Base-by-base conservation (phyloP, 2,329 filamentous ascomycete species). In the Polytolypa hystricis region DNA sequence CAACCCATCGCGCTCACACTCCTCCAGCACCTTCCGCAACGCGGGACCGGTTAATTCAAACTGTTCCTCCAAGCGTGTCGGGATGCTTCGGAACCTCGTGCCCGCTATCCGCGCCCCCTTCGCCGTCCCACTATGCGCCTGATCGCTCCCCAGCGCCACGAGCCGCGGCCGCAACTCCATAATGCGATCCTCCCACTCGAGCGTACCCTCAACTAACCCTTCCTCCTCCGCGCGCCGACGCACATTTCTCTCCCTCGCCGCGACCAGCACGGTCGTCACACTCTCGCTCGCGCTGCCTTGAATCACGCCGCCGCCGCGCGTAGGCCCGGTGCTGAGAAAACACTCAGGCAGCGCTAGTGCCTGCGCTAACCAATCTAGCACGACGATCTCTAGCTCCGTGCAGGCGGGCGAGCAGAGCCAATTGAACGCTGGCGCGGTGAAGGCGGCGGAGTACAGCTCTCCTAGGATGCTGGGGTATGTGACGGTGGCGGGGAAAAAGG, bases 391-490 rank as follows among this genome's bases (percentile, higher is more conserved):
- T 32, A 96, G 72, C 64, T 96, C 89, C 0, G 89, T 96, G 12
- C 91, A 80, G 5, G 83, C 86, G 1, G 89, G 89, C 4, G 80
- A 86, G 62, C 89, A 95, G 45, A 95, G 78, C 89, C 89, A 96
- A 62, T 96, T 96, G 70, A 96, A 96, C 26, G 85, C 85, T 1
- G 89, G 85, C 11, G 84, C 84, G 9, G 79, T 91, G 62, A 95
- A 87, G 5, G 85, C 81, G 4, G 84, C 79, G 29, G 78, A 84
- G 67, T 94, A 96, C 66, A 96, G 78, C 62, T 96, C 89, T 14
- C 85, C 89, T 8, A 96, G 71, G 58, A 94, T 89, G 18, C 79
- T 64, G 0, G 89, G 86, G 55, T 81, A 95, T 23, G 81, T 84
- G 36, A 79, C 78, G 16, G 76, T 78, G 33, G 84, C 84, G 1